Conservation (phyloP, 2,329 filamentous ascomycete species). For the Aspergillus ochraceus region DNA sequence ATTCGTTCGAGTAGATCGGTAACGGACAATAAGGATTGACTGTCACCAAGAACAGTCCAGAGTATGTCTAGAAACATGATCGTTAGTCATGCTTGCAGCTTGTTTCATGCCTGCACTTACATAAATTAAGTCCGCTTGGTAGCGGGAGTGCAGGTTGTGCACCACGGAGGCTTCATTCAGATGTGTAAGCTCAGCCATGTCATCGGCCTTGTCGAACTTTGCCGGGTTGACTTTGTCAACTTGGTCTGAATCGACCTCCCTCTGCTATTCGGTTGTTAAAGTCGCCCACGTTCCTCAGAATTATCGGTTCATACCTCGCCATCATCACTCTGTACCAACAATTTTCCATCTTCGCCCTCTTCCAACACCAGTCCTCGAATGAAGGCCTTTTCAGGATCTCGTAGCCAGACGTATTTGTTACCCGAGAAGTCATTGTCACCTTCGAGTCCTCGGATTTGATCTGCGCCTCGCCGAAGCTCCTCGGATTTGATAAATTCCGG, state of each 20-base stretch:
- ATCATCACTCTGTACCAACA: conserved; percentile 92
- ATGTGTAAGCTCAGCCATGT: conserved; percentile 98
- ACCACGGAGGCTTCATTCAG: conserved; percentile 97
- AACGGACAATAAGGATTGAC: conserved; percentile 95
- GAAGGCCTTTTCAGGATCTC: conserved; percentile 82
- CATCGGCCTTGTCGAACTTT: conserved; percentile 98
- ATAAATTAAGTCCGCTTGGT: conserved; percentile 93
- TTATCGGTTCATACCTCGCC: conserved; percentile 64
- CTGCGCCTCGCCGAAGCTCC: conserved; percentile 62
- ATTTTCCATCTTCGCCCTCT: conserved; percentile 66
- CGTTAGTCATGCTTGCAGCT: neutral
- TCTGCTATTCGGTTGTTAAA: conserved; percentile 60
- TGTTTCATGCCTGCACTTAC: conserved; percentile 38
- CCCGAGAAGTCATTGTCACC: conserved; percentile 99
- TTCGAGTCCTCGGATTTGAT: conserved; percentile 71
- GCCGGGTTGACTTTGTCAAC: conserved; percentile 99
- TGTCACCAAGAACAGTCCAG: conserved; percentile 91
- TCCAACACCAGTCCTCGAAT: conserved; percentile 90
- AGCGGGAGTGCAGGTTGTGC: conserved; percentile 92
- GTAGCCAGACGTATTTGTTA: conserved; percentile 97
- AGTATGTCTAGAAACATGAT: conserved; percentile 69
- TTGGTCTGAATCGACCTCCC: conserved; percentile 78
- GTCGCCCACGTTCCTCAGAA: neutral
- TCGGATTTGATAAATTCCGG: conserved; percentile 94
- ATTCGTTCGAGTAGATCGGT: conserved; percentile 94